Evolutionary conservation across 2,329 filamentous ascomycete species (phyloP).

Genomic region (Xylariaceae sp.): DNA sequence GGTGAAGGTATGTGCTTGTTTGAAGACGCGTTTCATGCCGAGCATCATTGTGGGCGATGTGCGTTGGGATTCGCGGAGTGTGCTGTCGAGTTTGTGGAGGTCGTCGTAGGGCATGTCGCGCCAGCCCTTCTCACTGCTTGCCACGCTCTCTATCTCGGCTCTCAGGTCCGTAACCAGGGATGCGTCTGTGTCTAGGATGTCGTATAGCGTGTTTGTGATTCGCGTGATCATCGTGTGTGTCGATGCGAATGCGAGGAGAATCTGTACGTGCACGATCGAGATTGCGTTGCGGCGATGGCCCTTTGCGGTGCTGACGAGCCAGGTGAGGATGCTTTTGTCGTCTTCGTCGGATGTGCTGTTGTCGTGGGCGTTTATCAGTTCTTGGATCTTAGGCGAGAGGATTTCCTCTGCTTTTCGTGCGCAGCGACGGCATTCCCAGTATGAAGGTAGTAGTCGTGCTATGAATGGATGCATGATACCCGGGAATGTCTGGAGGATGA

Average conservation of each 20-base stretch:
- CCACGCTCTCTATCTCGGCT: conserved; percentile 11
- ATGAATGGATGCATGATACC: conserved; percentile 7
- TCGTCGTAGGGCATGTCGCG: conserved; percentile 8
- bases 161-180: background rate
- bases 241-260: conserved; percentile 13
- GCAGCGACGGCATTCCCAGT: conserved; percentile 11
- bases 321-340: conserved; percentile 14
- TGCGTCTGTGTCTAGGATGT: conserved; percentile 5
- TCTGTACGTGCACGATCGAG: conserved; percentile 3
- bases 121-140: conserved; percentile 2
- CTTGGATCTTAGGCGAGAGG: conserved; percentile 8
- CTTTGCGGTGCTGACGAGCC: conserved; percentile 6
- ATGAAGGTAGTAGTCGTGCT: conserved; percentile 13
- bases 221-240: conserved; percentile 14
- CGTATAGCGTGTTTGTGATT: conserved; percentile 11
- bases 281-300: conserved; percentile 5
- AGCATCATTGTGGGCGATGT: conserved; percentile 5
- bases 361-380: conserved; percentile 10
- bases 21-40: conserved; percentile 16
- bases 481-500: conserved; percentile 11
- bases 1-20: conserved; percentile 8
- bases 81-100: conserved; percentile 17
- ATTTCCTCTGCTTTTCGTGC: conserved; percentile 1
- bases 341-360: background rate
- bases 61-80: conserved; percentile 18